Conservation (phyloP, 192 early-diverging fungal species). For the Backusella parvicylindrica region DNA sequence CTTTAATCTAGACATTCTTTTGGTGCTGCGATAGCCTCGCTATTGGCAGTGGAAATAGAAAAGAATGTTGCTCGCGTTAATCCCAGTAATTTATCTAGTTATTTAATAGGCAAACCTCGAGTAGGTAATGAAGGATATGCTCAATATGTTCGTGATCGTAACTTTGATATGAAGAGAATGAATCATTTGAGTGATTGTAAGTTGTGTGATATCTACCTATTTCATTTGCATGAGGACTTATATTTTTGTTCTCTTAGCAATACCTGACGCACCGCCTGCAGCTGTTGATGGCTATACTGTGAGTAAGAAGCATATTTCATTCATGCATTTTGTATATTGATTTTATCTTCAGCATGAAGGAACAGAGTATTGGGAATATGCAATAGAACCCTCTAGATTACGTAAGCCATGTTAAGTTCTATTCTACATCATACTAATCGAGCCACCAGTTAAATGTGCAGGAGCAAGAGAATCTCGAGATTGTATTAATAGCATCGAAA, state of each 20-base stretch:
- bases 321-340: not conserved
- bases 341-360: not conserved
- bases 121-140: not conserved
- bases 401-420: not conserved
- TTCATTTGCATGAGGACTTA: not conserved
- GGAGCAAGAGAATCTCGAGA: not conserved
- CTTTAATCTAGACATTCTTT: not conserved
- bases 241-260: not conserved
- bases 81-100: not conserved
- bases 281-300: not conserved
- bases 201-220: too few species aligned
- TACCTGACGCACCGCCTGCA: not conserved
- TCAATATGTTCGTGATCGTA: not conserved
- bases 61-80: not conserved
- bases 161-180: not conserved
- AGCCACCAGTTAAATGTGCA: not conserved
- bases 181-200: not conserved
- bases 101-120: not conserved
- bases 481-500: not conserved
- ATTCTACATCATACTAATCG: not conserved
- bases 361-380: slow-evolving; percentile 5
- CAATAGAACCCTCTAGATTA: not conserved
- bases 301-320: not conserved
- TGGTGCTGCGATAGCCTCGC: not conserved
- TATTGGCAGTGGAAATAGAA: not conserved